Evolutionary conservation across 352 stramenopile species (phyloP).

Genomic region (Globisporangium nodosum): DNA sequence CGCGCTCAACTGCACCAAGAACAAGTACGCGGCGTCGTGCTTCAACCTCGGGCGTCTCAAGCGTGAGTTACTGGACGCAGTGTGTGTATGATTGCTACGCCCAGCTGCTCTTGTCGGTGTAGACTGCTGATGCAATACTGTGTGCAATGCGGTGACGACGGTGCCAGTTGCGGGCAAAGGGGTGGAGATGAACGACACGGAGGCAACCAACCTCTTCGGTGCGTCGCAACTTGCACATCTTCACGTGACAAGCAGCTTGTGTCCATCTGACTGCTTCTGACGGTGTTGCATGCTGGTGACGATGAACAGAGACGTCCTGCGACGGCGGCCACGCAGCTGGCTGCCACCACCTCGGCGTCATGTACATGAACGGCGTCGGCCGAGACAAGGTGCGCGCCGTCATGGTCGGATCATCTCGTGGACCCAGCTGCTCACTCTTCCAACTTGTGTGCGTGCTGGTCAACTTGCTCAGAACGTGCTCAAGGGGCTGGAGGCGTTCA

Average conservation of each 20-base stretch:
- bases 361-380: conserved; percentile 68
- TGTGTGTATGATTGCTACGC: neutral
- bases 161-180: conserved; percentile 74
- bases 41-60: conserved; percentile 84
- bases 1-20: conserved; percentile 80
- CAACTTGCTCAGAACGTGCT: conserved; percentile 32
- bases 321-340: conserved; percentile 61
- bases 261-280: neutral
- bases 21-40: conserved; percentile 74
- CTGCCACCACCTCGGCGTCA: conserved; percentile 84
- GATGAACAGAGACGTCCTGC: conserved; percentile 67
- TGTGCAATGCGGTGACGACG: neutral
- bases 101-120: neutral
- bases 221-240: neutral
- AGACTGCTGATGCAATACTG: neutral
- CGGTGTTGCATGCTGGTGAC: neutral
- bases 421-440: neutral
- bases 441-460: neutral
- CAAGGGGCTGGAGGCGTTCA: conserved; percentile 67
- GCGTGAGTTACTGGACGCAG: conserved; percentile 25
- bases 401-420: too few species aligned
- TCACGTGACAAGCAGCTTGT: neutral
- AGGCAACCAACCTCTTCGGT: conserved; percentile 75
- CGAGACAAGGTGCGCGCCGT: conserved; percentile 48
- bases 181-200: conserved; percentile 53